A percentile compares a stretch with the other conserved stretches of the same genome.
These are phyloP conservation scores for Rhipidocladum racemiflorum DNA, from an alignment of 176 grass and related monocot genomes.

Conservation along the genomic window DNA sequence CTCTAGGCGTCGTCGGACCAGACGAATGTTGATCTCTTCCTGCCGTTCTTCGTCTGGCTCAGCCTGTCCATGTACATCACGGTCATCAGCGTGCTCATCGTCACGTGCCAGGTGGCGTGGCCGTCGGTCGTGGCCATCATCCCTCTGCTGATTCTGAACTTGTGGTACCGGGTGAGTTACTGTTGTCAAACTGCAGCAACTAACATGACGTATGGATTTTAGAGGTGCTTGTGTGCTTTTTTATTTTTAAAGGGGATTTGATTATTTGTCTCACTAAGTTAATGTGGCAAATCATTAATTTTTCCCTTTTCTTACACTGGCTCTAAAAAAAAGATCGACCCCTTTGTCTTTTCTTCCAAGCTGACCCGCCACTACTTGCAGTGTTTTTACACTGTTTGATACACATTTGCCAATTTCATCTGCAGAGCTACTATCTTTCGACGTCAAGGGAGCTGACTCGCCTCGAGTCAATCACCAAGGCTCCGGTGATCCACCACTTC, in stretches of 20 bases:
- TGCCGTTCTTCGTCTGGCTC: constrained; percentile 82
- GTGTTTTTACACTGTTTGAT: neutral
- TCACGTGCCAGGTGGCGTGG: constrained; percentile 91
- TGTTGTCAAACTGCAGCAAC: neutral
- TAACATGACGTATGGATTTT: neutral
- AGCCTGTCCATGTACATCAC: constrained; percentile 82
- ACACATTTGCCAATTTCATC: neutral
- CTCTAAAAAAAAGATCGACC: too few species aligned
- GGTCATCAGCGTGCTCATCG: constrained; percentile 56
- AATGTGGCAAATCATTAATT: too few species aligned
- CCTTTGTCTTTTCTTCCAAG: too few species aligned
- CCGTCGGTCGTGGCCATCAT: constrained; percentile 67
- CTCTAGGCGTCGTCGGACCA: constrained; percentile 86
- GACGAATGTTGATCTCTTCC: constrained; percentile 87
- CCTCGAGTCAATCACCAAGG: constrained; percentile 95
- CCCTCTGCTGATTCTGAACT: constrained; percentile 70
- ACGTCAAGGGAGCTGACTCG: constrained; percentile 93
- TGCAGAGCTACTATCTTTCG: constrained; percentile 71
- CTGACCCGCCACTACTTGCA: too few species aligned
- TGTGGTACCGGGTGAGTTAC: constrained; percentile 84
- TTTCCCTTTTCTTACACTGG: too few species aligned
- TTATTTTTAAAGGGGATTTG: too few species aligned
- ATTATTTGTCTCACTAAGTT: too few species aligned
- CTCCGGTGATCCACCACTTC: constrained; percentile 98
- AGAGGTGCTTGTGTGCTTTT: too few species aligned